Percentiles rank a stretch among this genome's conserved stretches.
Conservation (phyloP, 2,329 filamentous ascomycete species). For the Fusarium clavum region DNA sequence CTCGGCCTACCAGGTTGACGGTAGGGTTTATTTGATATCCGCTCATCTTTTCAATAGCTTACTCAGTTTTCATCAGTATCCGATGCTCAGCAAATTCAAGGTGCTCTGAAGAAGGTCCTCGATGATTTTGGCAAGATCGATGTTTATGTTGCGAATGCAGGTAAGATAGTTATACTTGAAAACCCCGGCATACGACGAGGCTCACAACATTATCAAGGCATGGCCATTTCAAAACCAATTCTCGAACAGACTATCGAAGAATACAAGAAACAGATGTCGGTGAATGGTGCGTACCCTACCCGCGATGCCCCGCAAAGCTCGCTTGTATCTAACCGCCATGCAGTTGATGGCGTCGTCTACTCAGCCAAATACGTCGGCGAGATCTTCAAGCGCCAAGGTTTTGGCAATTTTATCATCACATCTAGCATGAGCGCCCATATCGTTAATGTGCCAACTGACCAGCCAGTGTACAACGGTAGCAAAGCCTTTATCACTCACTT, state of each 20-base stretch:
- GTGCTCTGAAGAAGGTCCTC: slow-evolving; percentile 29
- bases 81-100: slow-evolving; percentile 48
- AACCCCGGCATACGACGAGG: too few relatives aligned
- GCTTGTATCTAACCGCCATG: neutral
- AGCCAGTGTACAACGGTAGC: slow-evolving; percentile 66
- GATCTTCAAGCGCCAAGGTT: slow-evolving; percentile 57
- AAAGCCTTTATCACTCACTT: slow-evolving; percentile 67
- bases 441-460: slow-evolving; percentile 63
- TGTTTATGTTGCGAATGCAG: slow-evolving; percentile 45
- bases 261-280: slow-evolving; percentile 62
- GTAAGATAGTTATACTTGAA: slow-evolving; percentile 45
- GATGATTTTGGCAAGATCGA: slow-evolving; percentile 45
- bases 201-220: neutral
- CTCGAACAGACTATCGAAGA: slow-evolving; percentile 65
- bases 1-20: slow-evolving; percentile 58
- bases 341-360: slow-evolving; percentile 62
- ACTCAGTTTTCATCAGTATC: slow-evolving; percentile 51
- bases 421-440: slow-evolving; percentile 61
- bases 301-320: neutral
- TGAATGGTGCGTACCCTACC: slow-evolving; percentile 58
- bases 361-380: slow-evolving; percentile 58
- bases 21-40: slow-evolving; percentile 27
- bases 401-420: slow-evolving; percentile 64
- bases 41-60: neutral
- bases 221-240: slow-evolving; percentile 63